Evolutionary conservation across 345 rosid species (phyloP).

Genomic region (Euphorbia peplus): DNA sequence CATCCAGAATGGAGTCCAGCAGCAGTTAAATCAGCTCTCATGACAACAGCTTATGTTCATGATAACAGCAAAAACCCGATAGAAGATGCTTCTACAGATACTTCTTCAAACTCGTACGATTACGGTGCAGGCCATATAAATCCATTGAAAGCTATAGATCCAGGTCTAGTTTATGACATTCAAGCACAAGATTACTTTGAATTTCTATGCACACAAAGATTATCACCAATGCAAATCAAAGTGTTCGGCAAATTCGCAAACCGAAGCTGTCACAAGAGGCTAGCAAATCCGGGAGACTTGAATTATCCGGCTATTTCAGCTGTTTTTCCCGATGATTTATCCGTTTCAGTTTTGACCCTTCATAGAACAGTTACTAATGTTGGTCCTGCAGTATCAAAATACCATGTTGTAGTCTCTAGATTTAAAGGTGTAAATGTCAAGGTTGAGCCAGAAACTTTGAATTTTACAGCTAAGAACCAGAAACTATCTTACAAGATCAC

Average conservation of each 20-base stretch:
- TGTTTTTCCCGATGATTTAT: constrained; percentile 51
- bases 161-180: constrained; percentile 83
- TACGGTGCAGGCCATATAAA: constrained; percentile 91
- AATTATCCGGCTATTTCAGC: constrained; percentile 90
- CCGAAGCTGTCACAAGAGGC: constrained; percentile 54
- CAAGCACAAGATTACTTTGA: constrained; percentile 72
- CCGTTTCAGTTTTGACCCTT: constrained; percentile 37
- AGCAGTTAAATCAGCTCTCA: constrained; percentile 82
- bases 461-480: constrained; percentile 61
- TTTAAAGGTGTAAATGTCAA: constrained; percentile 58
- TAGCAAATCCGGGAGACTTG: constrained; percentile 63
- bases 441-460: constrained; percentile 56
- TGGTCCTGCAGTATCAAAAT: constrained; percentile 58
- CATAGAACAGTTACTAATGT: constrained; percentile 78
- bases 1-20: constrained; percentile 97
- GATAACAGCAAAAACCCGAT: constrained; percentile 62
- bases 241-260: constrained; percentile 66
- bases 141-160: constrained; percentile 72
- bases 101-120: constrained; percentile 62
- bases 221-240: constrained; percentile 53
- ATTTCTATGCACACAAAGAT: constrained; percentile 75
- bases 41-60: constrained; percentile 94
- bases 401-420: constrained; percentile 54
- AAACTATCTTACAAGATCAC: constrained; percentile 67
- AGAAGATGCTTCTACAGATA: constrained; percentile 48